A percentile compares a stretch with the other conserved stretches of the same genome.
phyloP scores from a whole-genome alignment of 768 basidiomycete species.

The Ramaria sp. region DNA sequence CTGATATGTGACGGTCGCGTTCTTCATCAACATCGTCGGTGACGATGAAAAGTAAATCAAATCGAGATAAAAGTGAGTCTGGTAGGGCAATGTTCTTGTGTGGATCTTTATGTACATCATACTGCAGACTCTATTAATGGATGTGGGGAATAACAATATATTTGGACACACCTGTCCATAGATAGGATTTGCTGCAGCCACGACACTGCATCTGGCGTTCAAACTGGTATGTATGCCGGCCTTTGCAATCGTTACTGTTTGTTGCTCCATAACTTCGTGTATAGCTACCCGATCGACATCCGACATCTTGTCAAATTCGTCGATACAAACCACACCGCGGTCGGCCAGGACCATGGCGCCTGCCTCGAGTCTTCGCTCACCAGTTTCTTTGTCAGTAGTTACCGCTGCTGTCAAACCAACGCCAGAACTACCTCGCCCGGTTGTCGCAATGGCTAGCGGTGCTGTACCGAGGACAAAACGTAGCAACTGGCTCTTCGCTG shows the following conservation, averaged over 20 bases:
- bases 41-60: slow-evolving; percentile 95
- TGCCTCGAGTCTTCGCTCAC: slow-evolving; percentile 92
- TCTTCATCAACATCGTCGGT: slow-evolving; percentile 97
- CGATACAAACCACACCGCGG: slow-evolving; percentile 97
- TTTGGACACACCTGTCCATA: slow-evolving; percentile 72
- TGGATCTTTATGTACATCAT: slow-evolving; percentile 98
- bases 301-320: slow-evolving; percentile 99
- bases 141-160: slow-evolving; percentile 6
- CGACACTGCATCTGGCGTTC: slow-evolving; percentile 94
- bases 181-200: slow-evolving; percentile 97
- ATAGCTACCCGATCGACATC: slow-evolving; percentile 98
- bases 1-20: slow-evolving; percentile 88
- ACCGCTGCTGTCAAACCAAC: slow-evolving; percentile 99
- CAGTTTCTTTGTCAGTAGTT: slow-evolving; percentile 96
- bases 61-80: slow-evolving; percentile 95
- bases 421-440: slow-evolving; percentile 95
- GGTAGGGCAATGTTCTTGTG: slow-evolving; percentile 98
- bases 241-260: slow-evolving; percentile 98
- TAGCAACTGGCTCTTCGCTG: slow-evolving; percentile 92
- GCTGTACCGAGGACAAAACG: slow-evolving; percentile 95
- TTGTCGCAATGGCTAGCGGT: slow-evolving; percentile 95
- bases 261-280: slow-evolving; percentile 99
- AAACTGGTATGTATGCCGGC: slow-evolving; percentile 98
- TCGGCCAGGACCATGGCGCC: slow-evolving; percentile 99
- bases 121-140: slow-evolving; percentile 35